Percentiles rank a stretch among this genome's conserved stretches.
Conservation (phyloP, 163 green algal species). For the Coccomyxa subellipsoidea region DNA sequence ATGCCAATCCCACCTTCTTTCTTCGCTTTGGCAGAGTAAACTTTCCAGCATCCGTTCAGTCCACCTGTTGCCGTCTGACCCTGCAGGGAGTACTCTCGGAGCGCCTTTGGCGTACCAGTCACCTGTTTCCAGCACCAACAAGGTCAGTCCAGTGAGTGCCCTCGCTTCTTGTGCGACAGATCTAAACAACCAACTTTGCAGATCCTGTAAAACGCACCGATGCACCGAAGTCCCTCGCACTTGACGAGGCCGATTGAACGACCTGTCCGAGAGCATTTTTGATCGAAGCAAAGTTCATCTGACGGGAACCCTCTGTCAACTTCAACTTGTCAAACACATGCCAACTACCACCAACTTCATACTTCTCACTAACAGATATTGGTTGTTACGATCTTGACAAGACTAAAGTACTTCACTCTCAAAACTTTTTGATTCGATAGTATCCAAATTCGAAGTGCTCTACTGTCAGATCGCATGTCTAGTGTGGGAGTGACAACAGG, state of each 20-base stretch:
- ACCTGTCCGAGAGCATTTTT: constrained; percentile 15
- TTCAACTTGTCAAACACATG: neutral
- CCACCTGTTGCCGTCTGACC: constrained; percentile 50
- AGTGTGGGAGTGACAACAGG: too few species aligned
- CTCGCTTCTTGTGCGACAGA: neutral
- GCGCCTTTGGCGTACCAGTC: constrained; percentile 19
- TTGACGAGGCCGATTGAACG: neutral
- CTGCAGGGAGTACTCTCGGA: constrained; percentile 49
- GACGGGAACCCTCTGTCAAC: neutral
- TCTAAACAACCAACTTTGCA: neutral
- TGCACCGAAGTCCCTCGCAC: neutral
- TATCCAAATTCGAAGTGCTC: too few species aligned
- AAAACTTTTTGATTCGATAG: too few species aligned
- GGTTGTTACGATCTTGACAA: too few species aligned
- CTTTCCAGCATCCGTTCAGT: constrained; percentile 58
- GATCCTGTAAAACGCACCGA: neutral
- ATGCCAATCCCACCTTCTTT: constrained; percentile 40
- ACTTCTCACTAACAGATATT: too few species aligned
- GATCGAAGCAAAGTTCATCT: constrained; percentile 20
- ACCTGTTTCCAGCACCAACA: constrained; percentile 13
- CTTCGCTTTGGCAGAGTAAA: constrained; percentile 53
- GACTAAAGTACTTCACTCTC: too few species aligned
- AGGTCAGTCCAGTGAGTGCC: neutral
- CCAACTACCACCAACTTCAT: too few species aligned
- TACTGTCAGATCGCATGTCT: too few species aligned